Evolutionary conservation across 2,329 filamentous ascomycete genomes (phyloP), one percentile per base, ranked within the genome.

Genomic region (Diaporthe capsici): DNA sequence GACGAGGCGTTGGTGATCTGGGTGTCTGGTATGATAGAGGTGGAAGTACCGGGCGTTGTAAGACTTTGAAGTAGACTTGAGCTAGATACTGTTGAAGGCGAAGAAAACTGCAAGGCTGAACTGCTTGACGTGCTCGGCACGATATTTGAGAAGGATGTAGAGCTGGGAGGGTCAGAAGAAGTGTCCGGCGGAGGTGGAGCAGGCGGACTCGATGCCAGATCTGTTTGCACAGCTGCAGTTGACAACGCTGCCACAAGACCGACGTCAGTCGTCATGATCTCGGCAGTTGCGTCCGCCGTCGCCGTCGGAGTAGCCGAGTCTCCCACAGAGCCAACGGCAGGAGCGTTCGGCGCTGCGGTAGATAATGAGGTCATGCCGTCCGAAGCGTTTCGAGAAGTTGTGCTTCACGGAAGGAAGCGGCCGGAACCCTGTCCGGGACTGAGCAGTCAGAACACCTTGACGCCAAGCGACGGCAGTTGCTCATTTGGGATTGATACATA

Each of bases 161-260:
- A 55, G 71, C 74, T 63, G 49, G 31, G 22, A 20, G 53, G 49
- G 9, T n/a, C 31, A 47, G 53, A 17, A 37, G 60, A 53, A 34
- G 39, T 73, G 22, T 60, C 10, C n/a, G 73, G 28, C 17, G 51
- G 5, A 37, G 37, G 60, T 68, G 74, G 60, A 60, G 60, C 47
- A 25, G 44, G 74, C 67, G 60, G 58, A 58, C 25, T 49, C 47
- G 39, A 20, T 47, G 25, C 42, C 37, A 31, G 68, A 17, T 9
- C 31, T 60, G 68, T 42, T 53, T 63, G 67, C n/a, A 25, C 37
- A 22, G 31, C 39, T 37, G 34, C 17, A n/a, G 9, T 34, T 47
- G 44, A 10, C 17, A 55, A 42, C 34, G 44, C 31, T 42, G 73
- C 28, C 25, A n/a, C 25, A 34, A 42, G 28, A 60, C 8, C 25